These are phyloP conservation scores for Lipomyces orientalis DNA, from an alignment of 805 yeast genomes.

Conservation along the genomic window DNA sequence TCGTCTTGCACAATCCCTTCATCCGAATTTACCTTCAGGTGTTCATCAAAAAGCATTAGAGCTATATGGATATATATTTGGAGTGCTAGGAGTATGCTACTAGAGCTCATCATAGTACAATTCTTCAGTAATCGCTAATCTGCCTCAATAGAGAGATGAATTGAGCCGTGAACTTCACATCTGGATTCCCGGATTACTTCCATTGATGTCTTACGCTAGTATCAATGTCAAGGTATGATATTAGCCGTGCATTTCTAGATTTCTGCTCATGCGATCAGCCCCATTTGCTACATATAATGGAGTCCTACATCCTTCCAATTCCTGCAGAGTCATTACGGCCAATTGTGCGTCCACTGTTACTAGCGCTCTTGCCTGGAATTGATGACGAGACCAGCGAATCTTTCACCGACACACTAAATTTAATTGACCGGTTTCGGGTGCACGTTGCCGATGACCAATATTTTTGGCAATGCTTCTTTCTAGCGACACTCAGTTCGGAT, in stretches of 20 bases:
- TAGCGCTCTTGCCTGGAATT: constrained; percentile 81
- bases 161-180: constrained; percentile 64
- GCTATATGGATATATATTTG: constrained; percentile 73
- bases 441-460: constrained; percentile 68
- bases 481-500: constrained; percentile 74
- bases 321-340: constrained; percentile 57
- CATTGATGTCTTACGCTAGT: constrained; percentile 85
- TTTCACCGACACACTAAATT: constrained; percentile 61
- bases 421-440: constrained; percentile 64
- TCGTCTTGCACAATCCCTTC: constrained; percentile 76
- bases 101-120: background rate
- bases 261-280: constrained; percentile 49
- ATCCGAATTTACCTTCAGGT: constrained; percentile 87
- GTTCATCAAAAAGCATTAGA: constrained; percentile 89
- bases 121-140: background rate
- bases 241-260: background rate
- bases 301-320: constrained; percentile 58
- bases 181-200: constrained; percentile 95
- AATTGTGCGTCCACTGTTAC: constrained; percentile 69
- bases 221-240: constrained; percentile 67
- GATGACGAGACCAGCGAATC: constrained; percentile 93
- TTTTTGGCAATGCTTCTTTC: constrained; percentile 85
- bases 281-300: constrained; percentile 66
- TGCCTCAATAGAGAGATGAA: constrained; percentile 25
- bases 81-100: constrained; percentile 45